Percentiles rank a stretch among this genome's conserved stretches.
These are phyloP conservation scores for Hypoxylon sp. DNA, from an alignment of 2,329 filamentous ascomycete genomes.

Conservation along the genomic window DNA sequence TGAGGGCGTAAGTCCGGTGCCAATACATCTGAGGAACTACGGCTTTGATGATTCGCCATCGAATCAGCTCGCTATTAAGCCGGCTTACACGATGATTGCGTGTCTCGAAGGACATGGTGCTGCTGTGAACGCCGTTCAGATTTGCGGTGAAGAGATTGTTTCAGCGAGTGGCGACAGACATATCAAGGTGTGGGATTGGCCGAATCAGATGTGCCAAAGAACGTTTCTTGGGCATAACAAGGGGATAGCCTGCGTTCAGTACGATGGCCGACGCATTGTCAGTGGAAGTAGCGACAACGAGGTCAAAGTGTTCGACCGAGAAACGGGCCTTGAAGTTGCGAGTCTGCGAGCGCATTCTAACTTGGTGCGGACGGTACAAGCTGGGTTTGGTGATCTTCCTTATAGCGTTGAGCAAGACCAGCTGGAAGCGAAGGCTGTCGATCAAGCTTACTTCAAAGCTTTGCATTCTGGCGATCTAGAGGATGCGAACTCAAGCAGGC, in stretches of 20 bases:
- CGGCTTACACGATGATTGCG: constrained; percentile 81
- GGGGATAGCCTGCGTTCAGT: constrained; percentile 97
- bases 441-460: constrained; percentile 76
- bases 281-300: constrained; percentile 97
- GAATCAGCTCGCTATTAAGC: constrained; percentile 64
- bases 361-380: constrained; percentile 93
- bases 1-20: constrained; percentile 64
- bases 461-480: constrained; percentile 63
- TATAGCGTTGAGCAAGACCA: constrained; percentile 81
- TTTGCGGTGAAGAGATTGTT: constrained; percentile 85
- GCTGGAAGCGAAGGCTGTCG: constrained; percentile 77
- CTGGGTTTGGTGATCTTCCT: constrained; percentile 89
- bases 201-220: constrained; percentile 77
- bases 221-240: constrained; percentile 91
- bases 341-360: constrained; percentile 84
- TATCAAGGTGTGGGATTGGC: constrained; percentile 96
- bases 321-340: constrained; percentile 87
- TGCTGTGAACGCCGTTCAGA: constrained; percentile 96
- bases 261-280: constrained; percentile 91
- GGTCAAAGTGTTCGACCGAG: constrained; percentile 92
- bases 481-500: constrained; percentile 51
- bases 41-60: constrained; percentile 61
- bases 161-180: constrained; percentile 94
- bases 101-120: constrained; percentile 86
- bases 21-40: constrained; percentile 64